Conservation (phyloP, 1,284 basidiomycete species). For the Butyriboletus appendiculatus region DNA sequence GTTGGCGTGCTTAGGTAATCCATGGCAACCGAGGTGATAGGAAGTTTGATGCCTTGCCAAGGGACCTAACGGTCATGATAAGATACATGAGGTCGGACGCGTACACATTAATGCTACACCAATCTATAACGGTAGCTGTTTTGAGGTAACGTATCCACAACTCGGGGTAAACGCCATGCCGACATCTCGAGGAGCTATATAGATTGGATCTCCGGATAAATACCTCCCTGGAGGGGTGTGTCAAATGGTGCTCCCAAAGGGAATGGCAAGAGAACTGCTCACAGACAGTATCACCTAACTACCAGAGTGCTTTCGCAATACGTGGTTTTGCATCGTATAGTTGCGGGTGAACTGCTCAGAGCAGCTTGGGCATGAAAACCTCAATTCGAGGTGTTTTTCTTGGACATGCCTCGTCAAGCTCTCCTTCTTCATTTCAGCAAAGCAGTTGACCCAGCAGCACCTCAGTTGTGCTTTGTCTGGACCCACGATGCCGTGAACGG, state of each 20-base stretch:
- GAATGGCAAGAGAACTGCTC: background rate
- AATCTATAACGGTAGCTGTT: background rate
- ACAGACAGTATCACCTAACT: constrained; percentile 8
- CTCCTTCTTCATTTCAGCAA: constrained; percentile 28
- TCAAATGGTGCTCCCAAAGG: constrained; percentile 3
- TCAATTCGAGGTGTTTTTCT: constrained; percentile 30
- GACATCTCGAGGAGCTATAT: background rate
- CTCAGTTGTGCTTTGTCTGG: constrained; percentile 11
- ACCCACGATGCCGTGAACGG: constrained; percentile 17
- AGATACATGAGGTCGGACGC: constrained; percentile 12
- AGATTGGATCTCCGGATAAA: constrained; percentile 3
- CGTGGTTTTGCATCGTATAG: constrained; percentile 23
- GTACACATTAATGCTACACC: background rate
- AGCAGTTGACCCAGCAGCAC: constrained; percentile 25
- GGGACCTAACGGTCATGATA: background rate
- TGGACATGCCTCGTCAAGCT: constrained; percentile 30
- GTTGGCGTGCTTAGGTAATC: constrained; percentile 10
- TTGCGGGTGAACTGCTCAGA: constrained; percentile 29
- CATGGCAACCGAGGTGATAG: constrained; percentile 4
- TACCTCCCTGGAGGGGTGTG: background rate
- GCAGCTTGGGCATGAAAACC: constrained; percentile 20
- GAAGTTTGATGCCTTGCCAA: constrained; percentile 1
- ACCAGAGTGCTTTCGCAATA: constrained; percentile 9
- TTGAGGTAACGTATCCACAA: constrained; percentile 7
- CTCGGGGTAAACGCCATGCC: background rate